Percentiles rank a stretch among this genome's conserved stretches.
Conservation (phyloP, 208 protist species). For the Leishmania amazonensis region DNA sequence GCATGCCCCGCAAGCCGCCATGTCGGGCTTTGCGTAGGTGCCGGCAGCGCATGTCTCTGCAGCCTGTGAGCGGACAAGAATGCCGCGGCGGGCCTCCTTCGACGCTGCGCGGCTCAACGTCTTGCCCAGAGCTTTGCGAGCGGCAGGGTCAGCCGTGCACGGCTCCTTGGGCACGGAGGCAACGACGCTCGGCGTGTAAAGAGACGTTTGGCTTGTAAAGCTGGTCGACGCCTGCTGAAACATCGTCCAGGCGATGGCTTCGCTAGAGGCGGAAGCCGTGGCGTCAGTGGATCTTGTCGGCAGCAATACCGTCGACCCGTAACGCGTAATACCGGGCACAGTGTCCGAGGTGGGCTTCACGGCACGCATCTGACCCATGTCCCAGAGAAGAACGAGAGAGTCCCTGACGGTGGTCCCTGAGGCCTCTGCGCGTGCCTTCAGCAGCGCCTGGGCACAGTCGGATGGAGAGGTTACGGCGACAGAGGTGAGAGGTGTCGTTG, state of each 20-base stretch:
- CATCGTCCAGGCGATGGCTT: constrained; percentile 6
- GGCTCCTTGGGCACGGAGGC: neutral
- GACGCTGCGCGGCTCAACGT: neutral
- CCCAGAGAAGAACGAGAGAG: constrained; percentile 9
- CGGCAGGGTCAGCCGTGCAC: neutral
- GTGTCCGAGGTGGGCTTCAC: neutral
- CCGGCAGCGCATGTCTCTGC: constrained; percentile 13
- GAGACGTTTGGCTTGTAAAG: neutral
- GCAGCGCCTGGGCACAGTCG: constrained; percentile 17
- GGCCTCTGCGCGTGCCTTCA: neutral
- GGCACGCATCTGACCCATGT: constrained; percentile 7
- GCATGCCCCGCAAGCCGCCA: constrained; percentile 12
- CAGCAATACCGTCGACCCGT: constrained; percentile 16
- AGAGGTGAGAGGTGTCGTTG: constrained; percentile 18
- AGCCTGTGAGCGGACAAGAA: neutral
- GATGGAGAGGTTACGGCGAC: constrained; percentile 10
- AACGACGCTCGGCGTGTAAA: constrained; percentile 11
- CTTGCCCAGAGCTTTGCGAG: neutral
- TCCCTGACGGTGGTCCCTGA: neutral
- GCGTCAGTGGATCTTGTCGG: neutral
- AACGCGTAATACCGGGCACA: constrained; percentile 23
- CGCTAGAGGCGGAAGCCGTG: neutral
- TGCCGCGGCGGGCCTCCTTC: neutral
- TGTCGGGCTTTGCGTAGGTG: constrained; percentile 11
- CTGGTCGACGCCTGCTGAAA: neutral